A percentile compares a stretch with the other conserved stretches of the same genome.
phyloP scores from a whole-genome alignment of 2,329 filamentous ascomycete genomes.

The Myotisia sp. region DNA sequence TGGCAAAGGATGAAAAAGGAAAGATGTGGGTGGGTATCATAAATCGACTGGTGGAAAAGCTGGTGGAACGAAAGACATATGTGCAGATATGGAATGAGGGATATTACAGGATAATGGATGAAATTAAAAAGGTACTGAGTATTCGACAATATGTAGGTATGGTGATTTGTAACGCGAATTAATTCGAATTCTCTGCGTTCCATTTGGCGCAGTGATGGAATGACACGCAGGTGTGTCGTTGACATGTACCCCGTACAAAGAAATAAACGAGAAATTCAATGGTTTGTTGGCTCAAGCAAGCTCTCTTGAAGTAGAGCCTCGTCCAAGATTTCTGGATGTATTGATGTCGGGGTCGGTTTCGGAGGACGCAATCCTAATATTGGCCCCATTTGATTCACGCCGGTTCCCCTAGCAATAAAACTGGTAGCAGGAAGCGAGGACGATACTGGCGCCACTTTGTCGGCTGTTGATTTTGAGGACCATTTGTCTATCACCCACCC shows the following conservation, averaged over 20 bases:
- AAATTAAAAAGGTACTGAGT: neutral
- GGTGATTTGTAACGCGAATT: neutral
- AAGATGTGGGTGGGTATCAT: too few relatives aligned
- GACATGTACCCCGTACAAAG: neutral
- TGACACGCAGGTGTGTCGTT: neutral
- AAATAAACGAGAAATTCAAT: neutral
- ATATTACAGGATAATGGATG: neutral
- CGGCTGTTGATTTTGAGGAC: conserved; percentile 1
- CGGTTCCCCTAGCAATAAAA: conserved; percentile 40
- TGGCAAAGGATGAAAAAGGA: too few relatives aligned
- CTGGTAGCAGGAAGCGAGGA: conserved; percentile 22
- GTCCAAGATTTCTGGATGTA: conserved; percentile 46
- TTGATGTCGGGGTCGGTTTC: conserved; percentile 40
- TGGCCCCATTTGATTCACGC: conserved; percentile 64
- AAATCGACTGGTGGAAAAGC: neutral
- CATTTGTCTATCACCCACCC: conserved; percentile 8
- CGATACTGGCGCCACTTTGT: neutral
- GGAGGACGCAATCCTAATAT: conserved; percentile 56
- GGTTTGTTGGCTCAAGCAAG: conserved; percentile 21
- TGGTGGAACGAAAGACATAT: conserved; percentile 1
- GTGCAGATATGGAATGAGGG: neutral
- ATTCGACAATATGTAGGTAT: neutral
- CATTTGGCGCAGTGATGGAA: too few relatives aligned
- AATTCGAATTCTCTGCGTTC: too few relatives aligned
- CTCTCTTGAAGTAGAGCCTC: conserved; percentile 47